phyloP scores from a whole-genome alignment of 2,329 filamentous ascomycete genomes.

The Tolypocladium ovalisporum region DNA sequence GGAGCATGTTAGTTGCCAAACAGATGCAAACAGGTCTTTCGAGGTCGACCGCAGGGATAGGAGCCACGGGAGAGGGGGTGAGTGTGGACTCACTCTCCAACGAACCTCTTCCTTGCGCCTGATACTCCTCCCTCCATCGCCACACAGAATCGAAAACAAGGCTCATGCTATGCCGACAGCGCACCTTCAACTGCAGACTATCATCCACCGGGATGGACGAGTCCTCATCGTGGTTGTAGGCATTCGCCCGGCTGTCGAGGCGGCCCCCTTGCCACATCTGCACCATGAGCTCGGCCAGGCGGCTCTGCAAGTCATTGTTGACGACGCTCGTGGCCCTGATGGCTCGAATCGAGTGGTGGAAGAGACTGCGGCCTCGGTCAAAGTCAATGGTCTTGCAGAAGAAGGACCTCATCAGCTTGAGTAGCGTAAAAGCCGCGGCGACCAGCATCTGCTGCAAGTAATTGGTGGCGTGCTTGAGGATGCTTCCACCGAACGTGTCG shows the following conservation, averaged over 20 bases:
- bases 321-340: slow-evolving; percentile 65
- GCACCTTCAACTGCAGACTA: slow-evolving; percentile 68
- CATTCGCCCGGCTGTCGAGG: slow-evolving; percentile 34
- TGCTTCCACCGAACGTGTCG: slow-evolving; percentile 36
- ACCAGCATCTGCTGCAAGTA: slow-evolving; percentile 80
- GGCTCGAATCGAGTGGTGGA: slow-evolving; percentile 58
- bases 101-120: slow-evolving; percentile 56
- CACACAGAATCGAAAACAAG: slow-evolving; percentile 77
- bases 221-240: slow-evolving; percentile 38
- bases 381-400: slow-evolving; percentile 64
- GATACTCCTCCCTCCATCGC: slow-evolving; percentile 75
- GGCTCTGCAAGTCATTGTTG: slow-evolving; percentile 69
- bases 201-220: slow-evolving; percentile 49
- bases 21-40: neutral
- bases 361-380: slow-evolving; percentile 54
- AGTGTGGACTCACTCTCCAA: slow-evolving; percentile 51
- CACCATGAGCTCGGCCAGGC: slow-evolving; percentile 74
- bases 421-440: slow-evolving; percentile 65
- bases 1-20: neutral
- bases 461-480: slow-evolving; percentile 58
- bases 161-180: slow-evolving; percentile 76
- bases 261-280: slow-evolving; percentile 73
- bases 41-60: neutral
- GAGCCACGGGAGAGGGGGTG: neutral
- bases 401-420: slow-evolving; percentile 69